phyloP scores from a whole-genome alignment of 345 rosid genomes.

The Isatis tinctoria region DNA sequence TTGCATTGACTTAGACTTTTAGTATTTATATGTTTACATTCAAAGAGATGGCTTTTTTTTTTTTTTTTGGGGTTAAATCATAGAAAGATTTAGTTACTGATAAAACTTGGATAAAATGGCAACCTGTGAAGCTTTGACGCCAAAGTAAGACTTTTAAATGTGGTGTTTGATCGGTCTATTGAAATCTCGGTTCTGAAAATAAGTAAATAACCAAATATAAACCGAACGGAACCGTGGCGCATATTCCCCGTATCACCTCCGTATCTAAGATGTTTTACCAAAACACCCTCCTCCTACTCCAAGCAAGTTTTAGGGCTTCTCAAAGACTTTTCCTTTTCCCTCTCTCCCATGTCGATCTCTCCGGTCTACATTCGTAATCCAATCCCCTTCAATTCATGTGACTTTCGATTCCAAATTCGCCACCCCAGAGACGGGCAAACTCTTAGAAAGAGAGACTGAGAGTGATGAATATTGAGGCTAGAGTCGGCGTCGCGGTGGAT shows the following conservation, averaged over 20 bases:
- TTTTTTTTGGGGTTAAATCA: too few species aligned
- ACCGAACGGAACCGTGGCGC: neutral
- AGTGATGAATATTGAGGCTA: slow-evolving; percentile 57
- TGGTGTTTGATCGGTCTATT: neutral
- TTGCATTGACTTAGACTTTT: neutral
- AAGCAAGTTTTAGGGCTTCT: slow-evolving; percentile 31
- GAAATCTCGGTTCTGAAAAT: neutral
- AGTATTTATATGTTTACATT: neutral
- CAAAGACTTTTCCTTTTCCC: neutral
- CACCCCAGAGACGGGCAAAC: slow-evolving; percentile 9
- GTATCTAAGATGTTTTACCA: neutral
- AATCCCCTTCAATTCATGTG: slow-evolving; percentile 18
- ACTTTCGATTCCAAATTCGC: neutral
- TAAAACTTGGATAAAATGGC: neutral
- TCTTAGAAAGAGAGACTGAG: neutral
- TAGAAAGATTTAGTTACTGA: neutral
- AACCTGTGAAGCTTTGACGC: neutral
- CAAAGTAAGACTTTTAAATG: too few species aligned
- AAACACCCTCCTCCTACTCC: slow-evolving; percentile 20
- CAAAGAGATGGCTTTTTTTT: too few species aligned
- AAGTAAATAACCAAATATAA: too few species aligned
- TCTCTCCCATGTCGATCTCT: slow-evolving; percentile 31
- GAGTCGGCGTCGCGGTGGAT: slow-evolving; percentile 75
- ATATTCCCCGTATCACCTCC: slow-evolving; percentile 16
- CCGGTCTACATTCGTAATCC: slow-evolving; percentile 11